Percentiles rank a stretch among this genome's conserved stretches.
Evolutionary conservation across 352 stramenopile species (phyloP).

Genomic region (Globisporangium paroecandrum): DNA sequence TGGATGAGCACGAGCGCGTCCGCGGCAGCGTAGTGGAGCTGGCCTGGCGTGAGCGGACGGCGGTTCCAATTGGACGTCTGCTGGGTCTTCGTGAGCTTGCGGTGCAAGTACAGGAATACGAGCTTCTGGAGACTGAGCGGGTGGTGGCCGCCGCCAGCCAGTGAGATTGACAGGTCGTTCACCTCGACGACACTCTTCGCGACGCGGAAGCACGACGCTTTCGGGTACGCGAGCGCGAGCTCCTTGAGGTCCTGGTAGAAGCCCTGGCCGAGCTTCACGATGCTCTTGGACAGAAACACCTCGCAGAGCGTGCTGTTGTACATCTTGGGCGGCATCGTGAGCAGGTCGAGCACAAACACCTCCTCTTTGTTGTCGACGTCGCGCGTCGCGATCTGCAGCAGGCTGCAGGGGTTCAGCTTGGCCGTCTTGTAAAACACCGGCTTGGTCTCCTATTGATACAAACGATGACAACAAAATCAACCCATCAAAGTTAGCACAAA

Average conservation of each 20-base stretch:
- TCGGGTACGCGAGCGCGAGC: conserved; percentile 54
- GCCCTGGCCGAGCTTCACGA: conserved; percentile 67
- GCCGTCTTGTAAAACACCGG: conserved; percentile 45
- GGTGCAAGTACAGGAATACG: conserved; percentile 67
- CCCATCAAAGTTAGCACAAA: conserved; percentile 2
- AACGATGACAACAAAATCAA: conserved; percentile 15
- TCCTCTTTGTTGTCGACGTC: conserved; percentile 46
- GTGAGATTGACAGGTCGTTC: conserved; percentile 65
- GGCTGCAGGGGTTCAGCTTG: conserved; percentile 38
- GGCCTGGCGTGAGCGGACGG: conserved; percentile 43
- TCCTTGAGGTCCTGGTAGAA: conserved; percentile 65
- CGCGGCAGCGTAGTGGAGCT: conserved; percentile 69
- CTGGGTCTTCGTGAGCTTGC: conserved; percentile 70
- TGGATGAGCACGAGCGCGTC: conserved; percentile 74
- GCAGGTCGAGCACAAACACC: conserved; percentile 73
- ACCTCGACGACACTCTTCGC: conserved; percentile 68
- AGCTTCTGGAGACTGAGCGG: conserved; percentile 75
- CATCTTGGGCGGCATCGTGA: conserved; percentile 44
- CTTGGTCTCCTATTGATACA: conserved; percentile 54
- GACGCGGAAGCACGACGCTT: conserved; percentile 64
- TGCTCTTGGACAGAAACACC: conserved; percentile 60
- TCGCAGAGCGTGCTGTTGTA: conserved; percentile 59
- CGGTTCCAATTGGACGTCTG: conserved; percentile 79
- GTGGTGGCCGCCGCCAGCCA: conserved; percentile 41
- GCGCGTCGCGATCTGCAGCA: conserved; percentile 68